Base-by-base conservation (phyloP, 768 basidiomycete genomes). In the Russula lepida region DNA sequence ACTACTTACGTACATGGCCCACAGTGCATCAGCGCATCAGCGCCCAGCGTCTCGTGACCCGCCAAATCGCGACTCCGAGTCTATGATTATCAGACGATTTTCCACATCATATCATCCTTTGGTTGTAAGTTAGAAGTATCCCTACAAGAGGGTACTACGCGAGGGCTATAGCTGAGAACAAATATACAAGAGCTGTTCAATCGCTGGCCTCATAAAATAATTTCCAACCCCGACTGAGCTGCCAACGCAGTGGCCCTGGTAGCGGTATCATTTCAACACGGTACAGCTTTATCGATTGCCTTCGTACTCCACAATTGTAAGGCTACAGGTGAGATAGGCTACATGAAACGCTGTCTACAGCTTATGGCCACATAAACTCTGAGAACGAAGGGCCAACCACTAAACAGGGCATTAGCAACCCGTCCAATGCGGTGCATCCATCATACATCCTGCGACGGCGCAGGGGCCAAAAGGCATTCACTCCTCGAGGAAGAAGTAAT, bases 401-500 rank as follows among this genome's bases (percentile, higher is more conserved):
- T 30, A 21, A 48, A 15, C 6, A n/a, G 11, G 55, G 46, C 23
- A 25, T 51, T 4, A 23, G 12, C 39, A 27, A n/a, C 19, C 13
- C 28, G 39, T 44, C 48, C 60, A 28, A 19, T 44, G 58, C 50
- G 13, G 37, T n/a, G 32, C 47, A 51, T 52, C 15, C 32, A 27
- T 54, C 46, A 49, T 48, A 44, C 30, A 28, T 44, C 27, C 28
- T 32, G 28, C 30, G 28, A 25, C 25, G 43, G 33, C 33, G n/a
- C 41, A 48, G 27, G 19, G 27, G 43, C 21, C 32, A 19, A 6
- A 43, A 11, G 15, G 19, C 15, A 37, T 62, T 73, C 77, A 89
- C 69, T 92, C 89, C 72, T 93, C 90, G 17, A 92, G 81, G 88
- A 93, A 93, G 83, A 93, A 93, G 74, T 92, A 93, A 72, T 90